phyloP scores from a whole-genome alignment of 352 stramenopile genomes.

The Paralagenidium karlingii region DNA sequence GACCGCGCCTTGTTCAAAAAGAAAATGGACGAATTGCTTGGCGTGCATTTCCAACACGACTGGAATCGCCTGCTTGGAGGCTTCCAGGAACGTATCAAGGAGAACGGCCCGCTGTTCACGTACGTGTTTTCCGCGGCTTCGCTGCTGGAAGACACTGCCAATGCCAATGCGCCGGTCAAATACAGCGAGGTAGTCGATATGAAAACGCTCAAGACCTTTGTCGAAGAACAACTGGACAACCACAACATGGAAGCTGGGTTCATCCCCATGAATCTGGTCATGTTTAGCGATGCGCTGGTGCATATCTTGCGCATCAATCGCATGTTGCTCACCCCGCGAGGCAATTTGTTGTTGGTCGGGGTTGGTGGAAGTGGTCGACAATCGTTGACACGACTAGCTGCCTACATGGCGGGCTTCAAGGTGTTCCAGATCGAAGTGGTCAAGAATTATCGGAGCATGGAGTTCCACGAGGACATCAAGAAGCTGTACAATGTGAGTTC shows the following conservation, averaged over 20 bases:
- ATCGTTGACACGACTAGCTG: conserved; percentile 75
- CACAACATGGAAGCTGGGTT: conserved; percentile 85
- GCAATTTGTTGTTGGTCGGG: conserved; percentile 87
- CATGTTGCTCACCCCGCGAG: conserved; percentile 74
- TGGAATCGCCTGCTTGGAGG: conserved; percentile 46
- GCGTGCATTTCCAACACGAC: conserved; percentile 67
- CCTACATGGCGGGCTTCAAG: conserved; percentile 84
- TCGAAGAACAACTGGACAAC: conserved; percentile 86
- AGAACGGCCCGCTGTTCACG: conserved; percentile 70
- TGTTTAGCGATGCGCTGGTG: conserved; percentile 85
- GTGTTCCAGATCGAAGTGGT: conserved; percentile 90
- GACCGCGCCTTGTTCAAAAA: conserved; percentile 86
- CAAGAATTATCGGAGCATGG: conserved; percentile 86
- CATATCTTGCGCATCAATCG: conserved; percentile 88
- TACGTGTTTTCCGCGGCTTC: conserved; percentile 55
- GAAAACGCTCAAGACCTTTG: conserved; percentile 75
- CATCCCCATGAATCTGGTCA: conserved; percentile 83
- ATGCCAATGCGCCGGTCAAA: conserved; percentile 2
- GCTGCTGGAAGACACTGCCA: conserved; percentile 11
- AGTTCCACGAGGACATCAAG: conserved; percentile 92
- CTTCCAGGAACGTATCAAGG: conserved; percentile 53
- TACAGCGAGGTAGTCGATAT: conserved; percentile 81
- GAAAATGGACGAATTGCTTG: conserved; percentile 65
- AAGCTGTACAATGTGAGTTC: too few species aligned
- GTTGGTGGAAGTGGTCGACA: conserved; percentile 86